phyloP scores from a whole-genome alignment of 345 rosid genomes.

The Aegle marmelos region DNA sequence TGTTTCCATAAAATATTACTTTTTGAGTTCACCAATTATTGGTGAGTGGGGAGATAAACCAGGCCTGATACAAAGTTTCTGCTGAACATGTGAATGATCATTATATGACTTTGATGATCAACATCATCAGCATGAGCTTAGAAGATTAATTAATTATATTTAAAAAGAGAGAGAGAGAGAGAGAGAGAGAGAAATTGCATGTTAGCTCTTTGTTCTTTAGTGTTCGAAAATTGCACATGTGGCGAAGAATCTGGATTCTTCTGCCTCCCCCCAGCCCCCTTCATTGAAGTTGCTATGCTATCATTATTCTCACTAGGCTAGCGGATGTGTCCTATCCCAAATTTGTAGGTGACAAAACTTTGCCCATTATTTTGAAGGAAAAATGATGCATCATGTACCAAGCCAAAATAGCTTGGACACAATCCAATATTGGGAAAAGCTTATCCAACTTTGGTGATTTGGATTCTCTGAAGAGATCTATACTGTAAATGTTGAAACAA shows the following conservation, averaged over 20 bases:
- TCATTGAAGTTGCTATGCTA: not conserved
- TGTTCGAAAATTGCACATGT: not conserved
- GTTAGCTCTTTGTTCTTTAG: not conserved
- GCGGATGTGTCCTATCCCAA: constrained; percentile 1
- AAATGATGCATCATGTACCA: not conserved
- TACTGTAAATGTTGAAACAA: constrained; percentile 2
- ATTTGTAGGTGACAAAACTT: not conserved
- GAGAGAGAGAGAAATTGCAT: not conserved
- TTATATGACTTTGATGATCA: not conserved
- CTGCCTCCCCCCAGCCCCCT: not conserved
- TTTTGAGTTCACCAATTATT: constrained; percentile 27
- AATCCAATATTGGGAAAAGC: not conserved
- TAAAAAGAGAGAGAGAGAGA: not conserved
- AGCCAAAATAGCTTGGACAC: not conserved
- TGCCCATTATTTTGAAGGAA: constrained; percentile 11
- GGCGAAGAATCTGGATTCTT: constrained; percentile 10
- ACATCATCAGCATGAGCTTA: not conserved
- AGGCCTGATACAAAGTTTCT: constrained; percentile 2
- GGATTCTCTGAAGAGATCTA: not conserved
- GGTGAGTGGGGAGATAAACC: constrained; percentile 17
- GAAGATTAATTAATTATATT: too few relatives aligned
- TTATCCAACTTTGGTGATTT: not conserved
- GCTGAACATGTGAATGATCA: constrained; percentile 4
- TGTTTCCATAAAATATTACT: not conserved
- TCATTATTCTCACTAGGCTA: not conserved